Base-by-base conservation (phyloP, 139 green algal genomes). In the Chlorella sp. region DNA sequence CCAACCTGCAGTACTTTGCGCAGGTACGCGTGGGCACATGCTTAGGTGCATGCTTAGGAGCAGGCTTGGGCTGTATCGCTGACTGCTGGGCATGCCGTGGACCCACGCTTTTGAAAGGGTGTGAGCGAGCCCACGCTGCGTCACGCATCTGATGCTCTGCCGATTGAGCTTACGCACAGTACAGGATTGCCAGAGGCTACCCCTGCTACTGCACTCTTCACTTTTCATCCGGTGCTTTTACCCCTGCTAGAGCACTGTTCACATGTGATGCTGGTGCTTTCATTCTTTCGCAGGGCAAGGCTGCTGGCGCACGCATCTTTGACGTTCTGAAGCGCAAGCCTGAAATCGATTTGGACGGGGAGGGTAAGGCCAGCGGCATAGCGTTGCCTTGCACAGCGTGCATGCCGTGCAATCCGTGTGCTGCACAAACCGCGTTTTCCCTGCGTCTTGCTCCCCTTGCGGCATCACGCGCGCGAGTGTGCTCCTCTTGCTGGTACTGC, bases 291-390 rank as follows among this genome's bases (percentile, higher is more conserved):
- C 88, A 95, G 94, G 94, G 91, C 39, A 69, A 89, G 30, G 82
- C 89, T 12, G 92, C 96, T 0, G 96, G 92, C 18, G 93, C 64
- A 30, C 91, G 94, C 81, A 85, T 99, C 69, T 97, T 96, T 83
- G 80, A 79, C 3, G 85, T 98, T 61, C 96, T 98, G 86, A 81
- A 95, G 21, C 92, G 96, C 80, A 22, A 88, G 42, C 95, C 96
- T 1, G 71, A 42, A 18, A 97, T 97, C 53, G 76, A 93, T 80
- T 82, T 86, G 4, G 90, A 91, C 5, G 86, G 85, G 32, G 32
- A 71, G 18, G 91, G 88, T 91, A 80, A 60, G 85, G 1, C 7
- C 28, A 48, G 36, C 5, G 60, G 60, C 22, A 30, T 12, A 80
- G 36, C 28, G 34, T 42, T 30, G 48, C 15, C 22, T 4, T 75